These are phyloP conservation scores for Debaryomyces castellii DNA, from an alignment of 805 yeast genomes.

Conservation along the genomic window DNA sequence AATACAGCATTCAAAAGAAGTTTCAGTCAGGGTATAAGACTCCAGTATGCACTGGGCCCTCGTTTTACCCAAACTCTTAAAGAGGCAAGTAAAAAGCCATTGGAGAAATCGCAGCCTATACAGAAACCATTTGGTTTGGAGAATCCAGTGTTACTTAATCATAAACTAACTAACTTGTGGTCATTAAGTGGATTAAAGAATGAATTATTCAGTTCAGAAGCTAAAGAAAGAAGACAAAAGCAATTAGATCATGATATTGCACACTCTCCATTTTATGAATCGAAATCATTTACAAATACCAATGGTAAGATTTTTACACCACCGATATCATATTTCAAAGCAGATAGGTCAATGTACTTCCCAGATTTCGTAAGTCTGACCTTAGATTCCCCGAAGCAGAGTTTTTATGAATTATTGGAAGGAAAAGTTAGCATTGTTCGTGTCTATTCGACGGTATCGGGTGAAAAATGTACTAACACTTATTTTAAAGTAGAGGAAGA, in stretches of 20 bases:
- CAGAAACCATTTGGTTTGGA: conserved; percentile 41
- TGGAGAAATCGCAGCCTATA: conserved; percentile 28
- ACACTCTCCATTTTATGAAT: conserved; percentile 45
- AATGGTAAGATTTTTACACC: conserved; percentile 83
- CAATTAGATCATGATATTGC: conserved; percentile 41
- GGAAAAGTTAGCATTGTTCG: conserved; percentile 64
- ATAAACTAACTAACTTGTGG: conserved; percentile 15
- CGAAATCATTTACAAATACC: conserved; percentile 58
- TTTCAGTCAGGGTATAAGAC: conserved; percentile 1
- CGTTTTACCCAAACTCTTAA: conserved; percentile 35
- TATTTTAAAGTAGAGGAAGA: conserved; percentile 52
- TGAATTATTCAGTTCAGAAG: conserved; percentile 31
- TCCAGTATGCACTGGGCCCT: conserved; percentile 19
- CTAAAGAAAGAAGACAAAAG: conserved; percentile 37
- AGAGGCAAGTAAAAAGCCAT: conserved; percentile 40
- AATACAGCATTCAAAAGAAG: background rate
- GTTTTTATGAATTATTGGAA: conserved; percentile 38
- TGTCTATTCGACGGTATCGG: conserved; percentile 65
- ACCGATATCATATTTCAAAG: conserved; percentile 76
- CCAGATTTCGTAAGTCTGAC: conserved; percentile 72
- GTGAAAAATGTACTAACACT: conserved; percentile 62
- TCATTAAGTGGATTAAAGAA: conserved; percentile 15
- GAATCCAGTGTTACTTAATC: conserved; percentile 25
- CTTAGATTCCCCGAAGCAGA: conserved; percentile 36
- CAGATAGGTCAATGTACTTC: conserved; percentile 72